Conservation (phyloP, 306 rosid genomes). For the Vigna angularis region DNA sequence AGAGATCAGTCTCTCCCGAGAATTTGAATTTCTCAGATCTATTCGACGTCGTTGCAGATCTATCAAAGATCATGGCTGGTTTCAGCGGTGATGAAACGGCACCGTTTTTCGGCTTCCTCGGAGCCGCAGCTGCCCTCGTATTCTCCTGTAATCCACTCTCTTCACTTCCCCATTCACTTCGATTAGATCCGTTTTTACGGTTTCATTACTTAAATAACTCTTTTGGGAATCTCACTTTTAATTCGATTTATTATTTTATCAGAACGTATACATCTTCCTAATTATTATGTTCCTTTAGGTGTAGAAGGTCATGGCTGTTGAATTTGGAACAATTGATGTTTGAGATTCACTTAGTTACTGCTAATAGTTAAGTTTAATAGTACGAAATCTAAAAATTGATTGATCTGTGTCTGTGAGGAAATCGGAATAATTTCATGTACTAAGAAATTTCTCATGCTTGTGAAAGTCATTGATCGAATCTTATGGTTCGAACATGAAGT, state of each 20-base stretch:
- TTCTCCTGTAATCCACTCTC: conserved; percentile 26
- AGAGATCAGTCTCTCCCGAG: background rate
- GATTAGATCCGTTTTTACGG: background rate
- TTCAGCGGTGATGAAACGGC: conserved; percentile 38
- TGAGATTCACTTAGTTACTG: background rate
- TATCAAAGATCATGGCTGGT: background rate
- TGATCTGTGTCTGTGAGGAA: background rate
- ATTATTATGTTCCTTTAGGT: background rate
- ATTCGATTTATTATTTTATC: background rate
- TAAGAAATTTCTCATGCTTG: background rate
- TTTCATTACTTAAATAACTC: background rate
- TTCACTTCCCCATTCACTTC: background rate
- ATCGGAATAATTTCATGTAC: conserved; percentile 2
- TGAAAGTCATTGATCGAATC: background rate
- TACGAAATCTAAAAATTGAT: background rate
- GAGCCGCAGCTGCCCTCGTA: conserved; percentile 30
- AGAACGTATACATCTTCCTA: background rate
- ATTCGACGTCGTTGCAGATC: conserved; percentile 23
- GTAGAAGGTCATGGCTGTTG: background rate
- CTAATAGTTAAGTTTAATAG: background rate
- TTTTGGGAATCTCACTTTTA: background rate
- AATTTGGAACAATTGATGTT: background rate
- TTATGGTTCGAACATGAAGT: background rate
- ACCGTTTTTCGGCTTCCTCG: conserved; percentile 33
- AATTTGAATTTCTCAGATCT: conserved; percentile 21